Base-by-base conservation (phyloP, 352 stramenopile species). In the Phytopythium cucurbitacearum region DNA sequence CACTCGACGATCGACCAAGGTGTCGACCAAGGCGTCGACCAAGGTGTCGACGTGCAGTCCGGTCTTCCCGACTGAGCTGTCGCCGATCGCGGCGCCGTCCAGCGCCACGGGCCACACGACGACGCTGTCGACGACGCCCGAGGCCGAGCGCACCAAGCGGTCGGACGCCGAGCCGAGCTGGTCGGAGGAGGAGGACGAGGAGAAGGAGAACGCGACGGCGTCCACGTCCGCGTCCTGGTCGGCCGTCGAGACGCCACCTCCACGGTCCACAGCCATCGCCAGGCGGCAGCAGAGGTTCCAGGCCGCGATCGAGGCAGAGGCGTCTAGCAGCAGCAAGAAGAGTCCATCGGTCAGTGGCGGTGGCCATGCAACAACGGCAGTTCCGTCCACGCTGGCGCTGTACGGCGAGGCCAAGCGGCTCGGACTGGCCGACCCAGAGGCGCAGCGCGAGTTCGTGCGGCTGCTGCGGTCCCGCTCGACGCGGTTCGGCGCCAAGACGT, bases 301-400 rank as follows among this genome's bases (percentile, higher is more conserved):
- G 43, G 64, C 73, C 11, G 75, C 72, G 15, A 80, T 86, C 34
- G 70, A 83, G 54, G 69, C 74, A 7, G 71, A 82, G 45, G 67
- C 69, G 10, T 35, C 50, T 11, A 56, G 10, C 13, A 48, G 32
- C 34, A 28, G 21, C 21, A 28, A 28, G 21, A 28, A 46, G 41
- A 46, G 41, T 32, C 7, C 12, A 46, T 3, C 41, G 28, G 41
- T 46, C 41, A 46, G 41, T 46, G 21, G 41, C 33, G 32, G 40
- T 40, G 9, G 43, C 34, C 43, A 48, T 57, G 51, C 33, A 48
- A 32, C 32, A 16, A 37, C 48, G 10, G 35, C 53, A n/a, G n/a
- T n/a, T 28, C 61, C 50, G n/a, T 65, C 67, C 3, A 72, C 73
- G 37, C 53, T 69, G 21, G 65, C 62, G n/a, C 61, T 83, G 13